Evolutionary conservation across 306 rosid genomes (phyloP), one percentile per base, ranked within the genome.

Genomic region (Acmispon strigosus): DNA sequence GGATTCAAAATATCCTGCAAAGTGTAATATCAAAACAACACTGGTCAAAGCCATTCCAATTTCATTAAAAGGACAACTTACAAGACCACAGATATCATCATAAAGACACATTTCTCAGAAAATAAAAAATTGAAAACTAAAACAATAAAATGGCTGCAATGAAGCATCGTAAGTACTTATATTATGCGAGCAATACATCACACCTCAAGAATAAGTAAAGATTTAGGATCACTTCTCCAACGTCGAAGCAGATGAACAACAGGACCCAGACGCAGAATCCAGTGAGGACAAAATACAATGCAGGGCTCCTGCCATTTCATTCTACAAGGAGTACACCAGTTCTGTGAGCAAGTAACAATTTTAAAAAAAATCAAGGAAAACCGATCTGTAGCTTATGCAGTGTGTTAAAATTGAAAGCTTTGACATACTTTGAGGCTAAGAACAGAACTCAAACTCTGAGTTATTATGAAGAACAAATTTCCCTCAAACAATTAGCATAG

Each of bases 211-310:
- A 93, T 83, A 77, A 93, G 97, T 63, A 93, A 77, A 43, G 96
- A 93, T 48, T 85, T 87, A 24, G 84, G 85, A 83, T 90, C 84
- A 61, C 90, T 86, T 59, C 83, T 72, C 98, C 98, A 93, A 11
- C 81, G 86, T 8, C 19, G 90, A 74, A 93, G 97, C 58, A 93
- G 83, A 71, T 85, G 93, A 81, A 93, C 92, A 78, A 68, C 82
- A 12, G 96, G 96, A 72, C 98, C 98, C 54, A 93, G 84, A 60
- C 98, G 93, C 69, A 93, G 76, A 81, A 83, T 88, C 96, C 96
- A 88, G 72, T 88, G 96, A 62, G 94, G 92, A 79, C 86, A 80
- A 76, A 93, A 88, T 66, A 93, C 88, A 36, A 93, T 78, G 82
- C 96, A 93, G 10, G 97, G 97, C 76, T 93, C 97, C 83, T 83